These are phyloP conservation scores for Graphilbum fragrans DNA, from an alignment of 2,329 filamentous ascomycete species.

Conservation along the genomic window DNA sequence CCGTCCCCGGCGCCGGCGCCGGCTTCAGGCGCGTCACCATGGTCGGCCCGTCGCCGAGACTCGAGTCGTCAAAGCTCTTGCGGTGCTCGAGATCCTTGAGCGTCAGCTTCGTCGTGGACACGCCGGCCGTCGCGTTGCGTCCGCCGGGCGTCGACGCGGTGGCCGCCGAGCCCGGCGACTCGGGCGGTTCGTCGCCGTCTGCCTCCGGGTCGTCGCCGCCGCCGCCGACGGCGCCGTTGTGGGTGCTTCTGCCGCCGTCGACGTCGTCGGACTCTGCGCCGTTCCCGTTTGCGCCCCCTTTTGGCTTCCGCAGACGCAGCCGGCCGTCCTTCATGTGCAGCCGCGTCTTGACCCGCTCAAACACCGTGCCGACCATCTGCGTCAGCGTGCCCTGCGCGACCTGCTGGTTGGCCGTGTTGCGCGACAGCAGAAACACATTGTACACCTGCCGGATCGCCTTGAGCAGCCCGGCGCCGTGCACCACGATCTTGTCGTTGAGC, in stretches of 20 bases:
- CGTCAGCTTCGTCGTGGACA: constrained; percentile 40
- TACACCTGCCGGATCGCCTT: constrained; percentile 98
- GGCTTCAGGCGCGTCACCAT: constrained; percentile 53
- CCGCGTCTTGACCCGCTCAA: constrained; percentile 81
- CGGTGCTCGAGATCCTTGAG: constrained; percentile 55
- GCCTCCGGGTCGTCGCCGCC: constrained; percentile 11
- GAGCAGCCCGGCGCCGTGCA: constrained; percentile 87
- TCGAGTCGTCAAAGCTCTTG: constrained; percentile 58
- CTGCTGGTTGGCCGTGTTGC: constrained; percentile 88
- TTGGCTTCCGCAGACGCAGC: constrained; percentile 17
- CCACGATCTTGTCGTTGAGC: constrained; percentile 96
- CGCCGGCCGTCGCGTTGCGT: constrained; percentile 17
- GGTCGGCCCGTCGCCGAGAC: constrained; percentile 53
- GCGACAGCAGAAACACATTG: constrained; percentile 94
- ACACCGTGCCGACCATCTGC: constrained; percentile 97
- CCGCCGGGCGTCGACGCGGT: constrained; percentile 15
- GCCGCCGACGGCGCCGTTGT: constrained; percentile 19
- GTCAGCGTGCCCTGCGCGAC: constrained; percentile 93
- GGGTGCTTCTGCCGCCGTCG: not conserved
- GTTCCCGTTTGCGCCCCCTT: not conserved
- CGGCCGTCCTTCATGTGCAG: constrained; percentile 79
- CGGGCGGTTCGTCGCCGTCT: not conserved
- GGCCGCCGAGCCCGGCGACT: not conserved
- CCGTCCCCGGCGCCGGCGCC: constrained; percentile 16
- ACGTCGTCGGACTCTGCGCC: constrained; percentile 9